Conservation (phyloP, 192 early-diverging fungal genomes). For the Coemansia sp. region DNA sequence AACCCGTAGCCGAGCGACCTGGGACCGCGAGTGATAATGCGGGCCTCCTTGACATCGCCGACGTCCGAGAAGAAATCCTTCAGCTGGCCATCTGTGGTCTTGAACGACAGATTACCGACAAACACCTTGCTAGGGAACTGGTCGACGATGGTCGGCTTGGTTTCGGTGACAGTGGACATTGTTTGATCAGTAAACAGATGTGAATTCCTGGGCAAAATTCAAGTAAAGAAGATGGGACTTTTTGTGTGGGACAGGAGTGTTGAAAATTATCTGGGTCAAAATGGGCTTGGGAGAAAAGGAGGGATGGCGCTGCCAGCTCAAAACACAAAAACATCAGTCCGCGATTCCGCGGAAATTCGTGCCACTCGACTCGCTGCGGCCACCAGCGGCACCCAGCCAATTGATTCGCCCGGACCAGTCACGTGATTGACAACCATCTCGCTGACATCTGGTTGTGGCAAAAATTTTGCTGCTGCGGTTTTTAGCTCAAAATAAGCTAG, state of each 20-base stretch:
- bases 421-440: not conserved
- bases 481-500: not conserved
- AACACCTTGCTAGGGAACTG: conserved; percentile 79
- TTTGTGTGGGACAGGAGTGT: not conserved
- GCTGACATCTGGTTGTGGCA: not conserved
- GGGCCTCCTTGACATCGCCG: conserved; percentile 74
- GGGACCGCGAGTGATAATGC: conserved; percentile 78
- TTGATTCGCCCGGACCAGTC: not conserved
- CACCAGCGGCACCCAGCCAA: not conserved
- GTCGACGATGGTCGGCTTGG: conserved; percentile 28
- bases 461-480: conserved; percentile 5
- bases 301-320: not conserved
- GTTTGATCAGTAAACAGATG: conserved; percentile 11
- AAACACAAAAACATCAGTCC: not conserved
- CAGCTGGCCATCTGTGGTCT: conserved; percentile 81
- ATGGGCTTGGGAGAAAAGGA: not conserved
- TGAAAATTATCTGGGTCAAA: not conserved
- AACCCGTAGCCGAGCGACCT: conserved; percentile 96
- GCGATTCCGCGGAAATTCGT: not conserved
- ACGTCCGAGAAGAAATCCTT: conserved; percentile 72
- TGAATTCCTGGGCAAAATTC: conserved; percentile 11
- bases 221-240: conserved; percentile 4
- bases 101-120: conserved; percentile 94
- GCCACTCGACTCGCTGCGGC: not conserved
- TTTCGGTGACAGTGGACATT: conserved; percentile 43